Base-by-base conservation (phyloP, 192 early-diverging fungal genomes). In the Backusella circina region DNA sequence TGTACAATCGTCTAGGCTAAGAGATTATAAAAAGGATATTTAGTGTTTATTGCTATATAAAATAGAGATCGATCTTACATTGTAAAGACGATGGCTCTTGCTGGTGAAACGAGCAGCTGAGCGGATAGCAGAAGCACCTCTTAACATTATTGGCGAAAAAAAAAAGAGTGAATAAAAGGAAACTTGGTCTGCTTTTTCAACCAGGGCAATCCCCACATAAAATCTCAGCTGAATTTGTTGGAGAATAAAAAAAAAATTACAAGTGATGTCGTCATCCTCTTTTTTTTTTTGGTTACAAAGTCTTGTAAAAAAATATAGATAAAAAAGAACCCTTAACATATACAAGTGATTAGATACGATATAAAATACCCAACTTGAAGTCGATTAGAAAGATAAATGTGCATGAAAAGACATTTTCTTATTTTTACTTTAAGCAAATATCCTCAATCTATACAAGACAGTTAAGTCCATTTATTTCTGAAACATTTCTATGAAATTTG, bases 141-240 rank as follows among this genome's bases (percentile, higher is more conserved):
- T 70, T 23, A 70, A 70, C 67, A 70, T 70, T 54, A 41, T 41
- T 41, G 15, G 39, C 39, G n/a, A n/a, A n/a, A n/a, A n/a, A n/a
- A n/a, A 41, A 41, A 41, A 41, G 39, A 41, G 10, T 41, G 39
- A 41, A 41, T 41, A 16, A 41, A 41, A 41, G 12, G 13, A 15
- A 41, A 41, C 12, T 13, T 15, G 15, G 41, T 5, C 41, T 15
- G 16, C 41, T 18, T 44, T 44, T 47, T 47, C 16, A 47, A 47
- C 16, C 41, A 47, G 41, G 41, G 41, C 41, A 47, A 47, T 47
- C 41, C 41, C 41, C 41, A 47, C 41, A 47, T 16, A 18, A 3
- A 47, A 5, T 15, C 39, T 13, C 39, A 41, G 39, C 41, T 47
- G 44, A 18, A 47, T 47, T 47, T 47, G 41, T 44, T 44, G 44